phyloP scores from a whole-genome alignment of 139 green algal species.

The Deuterostichococcus epilithicus region DNA sequence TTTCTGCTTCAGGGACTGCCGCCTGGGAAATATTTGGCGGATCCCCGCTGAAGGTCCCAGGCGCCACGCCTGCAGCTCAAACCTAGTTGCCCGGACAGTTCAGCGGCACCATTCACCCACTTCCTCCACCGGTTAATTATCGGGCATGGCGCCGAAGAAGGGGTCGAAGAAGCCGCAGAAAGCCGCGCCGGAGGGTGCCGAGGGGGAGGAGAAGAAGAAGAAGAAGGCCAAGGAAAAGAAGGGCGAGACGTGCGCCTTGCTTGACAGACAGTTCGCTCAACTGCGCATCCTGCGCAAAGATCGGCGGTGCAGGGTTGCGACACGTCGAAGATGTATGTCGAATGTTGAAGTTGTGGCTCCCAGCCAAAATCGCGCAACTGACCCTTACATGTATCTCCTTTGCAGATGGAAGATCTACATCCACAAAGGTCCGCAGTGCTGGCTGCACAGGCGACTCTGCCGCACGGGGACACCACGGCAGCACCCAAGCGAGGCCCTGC shows the following conservation, averaged over 20 bases:
- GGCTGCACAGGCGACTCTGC: too few species aligned
- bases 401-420: conserved; percentile 98
- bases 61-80: too few species aligned
- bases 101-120: too few species aligned
- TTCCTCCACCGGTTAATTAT: too few species aligned
- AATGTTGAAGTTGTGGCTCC: too few species aligned
- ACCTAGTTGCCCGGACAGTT: too few species aligned
- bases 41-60: too few species aligned
- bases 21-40: too few species aligned
- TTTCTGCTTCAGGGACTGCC: too few species aligned
- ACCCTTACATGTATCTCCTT: background rate
- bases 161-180: conserved; percentile 26
- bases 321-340: background rate
- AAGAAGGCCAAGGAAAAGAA: conserved; percentile 68
- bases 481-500: background rate
- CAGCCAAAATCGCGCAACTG: too few species aligned
- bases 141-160: conserved; percentile 31
- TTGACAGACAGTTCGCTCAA: background rate
- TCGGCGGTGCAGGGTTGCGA: background rate
- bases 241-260: background rate
- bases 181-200: too few species aligned
- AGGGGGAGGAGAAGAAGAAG: conserved; percentile 26
- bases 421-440: conserved; percentile 73
- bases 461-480: too few species aligned
- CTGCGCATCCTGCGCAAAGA: background rate